A percentile compares a stretch with the other conserved stretches of the same genome.
Conservation (phyloP, 345 rosid species). For the Aquilaria sinensis region DNA sequence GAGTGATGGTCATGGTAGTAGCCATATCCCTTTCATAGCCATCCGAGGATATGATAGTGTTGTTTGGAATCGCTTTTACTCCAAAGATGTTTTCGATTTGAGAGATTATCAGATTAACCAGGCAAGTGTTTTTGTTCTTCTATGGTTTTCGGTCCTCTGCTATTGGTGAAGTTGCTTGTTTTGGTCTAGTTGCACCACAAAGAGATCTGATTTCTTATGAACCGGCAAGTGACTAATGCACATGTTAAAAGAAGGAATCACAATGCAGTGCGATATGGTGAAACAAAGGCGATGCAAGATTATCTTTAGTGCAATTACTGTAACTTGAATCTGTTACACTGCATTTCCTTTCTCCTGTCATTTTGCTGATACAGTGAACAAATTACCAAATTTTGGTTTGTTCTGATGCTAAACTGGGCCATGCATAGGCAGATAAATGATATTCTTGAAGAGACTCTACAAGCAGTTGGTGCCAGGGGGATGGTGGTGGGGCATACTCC, state of each 20-base stretch:
- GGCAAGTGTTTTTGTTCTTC: slow-evolving; percentile 32
- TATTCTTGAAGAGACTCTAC: slow-evolving; percentile 60
- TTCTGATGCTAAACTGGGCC: slow-evolving; percentile 12
- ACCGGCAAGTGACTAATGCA: no score
- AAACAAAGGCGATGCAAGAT: no score
- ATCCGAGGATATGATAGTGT: slow-evolving; percentile 80
- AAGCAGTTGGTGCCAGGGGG: slow-evolving; percentile 65
- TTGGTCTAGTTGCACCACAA: no score
- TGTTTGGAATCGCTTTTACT: slow-evolving; percentile 88
- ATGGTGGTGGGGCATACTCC: slow-evolving; percentile 99
- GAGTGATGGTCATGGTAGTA: slow-evolving; percentile 29
- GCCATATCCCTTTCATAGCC: slow-evolving; percentile 65
- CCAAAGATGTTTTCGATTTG: slow-evolving; percentile 56
- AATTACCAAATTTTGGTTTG: not conserved
- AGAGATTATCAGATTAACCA: slow-evolving; percentile 55
- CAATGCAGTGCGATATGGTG: no score
- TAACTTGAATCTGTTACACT: no score
- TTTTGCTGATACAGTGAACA: no score
- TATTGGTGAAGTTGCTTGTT: no score
- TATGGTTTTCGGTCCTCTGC: no score
- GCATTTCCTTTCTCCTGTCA: no score
- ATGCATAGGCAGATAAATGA: slow-evolving; percentile 41
- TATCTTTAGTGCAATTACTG: no score
- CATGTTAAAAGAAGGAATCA: no score
- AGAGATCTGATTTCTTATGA: no score